phyloP scores from a whole-genome alignment of 805 yeast genomes.

The Lachancea mirantina region DNA sequence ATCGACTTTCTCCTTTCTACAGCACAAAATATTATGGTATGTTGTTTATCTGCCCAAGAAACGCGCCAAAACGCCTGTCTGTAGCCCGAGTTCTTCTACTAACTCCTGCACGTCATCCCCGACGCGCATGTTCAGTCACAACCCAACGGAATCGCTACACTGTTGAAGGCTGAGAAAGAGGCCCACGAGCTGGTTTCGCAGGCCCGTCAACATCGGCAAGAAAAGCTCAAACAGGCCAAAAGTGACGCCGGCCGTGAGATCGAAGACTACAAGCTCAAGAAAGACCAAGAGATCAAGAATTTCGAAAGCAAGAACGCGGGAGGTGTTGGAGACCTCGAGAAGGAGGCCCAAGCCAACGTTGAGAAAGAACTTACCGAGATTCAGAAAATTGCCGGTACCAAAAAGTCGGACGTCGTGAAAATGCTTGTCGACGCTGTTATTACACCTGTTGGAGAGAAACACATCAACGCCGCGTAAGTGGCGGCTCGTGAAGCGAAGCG shows the following conservation, averaged over 20 bases:
- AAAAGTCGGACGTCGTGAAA: constrained; percentile 62
- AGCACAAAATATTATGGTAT: no score
- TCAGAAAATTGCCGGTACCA: constrained; percentile 52
- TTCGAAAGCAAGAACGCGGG: constrained; percentile 66
- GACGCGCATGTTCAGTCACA: constrained; percentile 24
- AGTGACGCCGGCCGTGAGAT: constrained; percentile 88
- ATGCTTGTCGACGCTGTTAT: constrained; percentile 73
- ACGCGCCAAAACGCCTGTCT: no score
- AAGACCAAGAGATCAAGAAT: constrained; percentile 72
- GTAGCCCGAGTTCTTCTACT: no score
- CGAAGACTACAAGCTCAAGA: constrained; percentile 72
- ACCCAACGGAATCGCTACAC: constrained; percentile 32
- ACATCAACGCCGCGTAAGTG: constrained; percentile 54
- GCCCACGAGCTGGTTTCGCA: constrained; percentile 94
- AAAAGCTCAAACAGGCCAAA: constrained; percentile 88
- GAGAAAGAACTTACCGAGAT: constrained; percentile 64
- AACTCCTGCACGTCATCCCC: no score
- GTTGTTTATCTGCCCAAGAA: no score
- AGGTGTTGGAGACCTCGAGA: constrained; percentile 45
- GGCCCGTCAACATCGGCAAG: constrained; percentile 76
- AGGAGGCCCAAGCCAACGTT: constrained; percentile 70
- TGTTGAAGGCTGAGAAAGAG: constrained; percentile 76
- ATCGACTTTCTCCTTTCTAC: no score
- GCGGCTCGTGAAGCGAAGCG: constrained; percentile 3
- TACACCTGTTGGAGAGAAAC: constrained; percentile 75